Evolutionary conservation across 805 yeast genomes (phyloP), one percentile per base, ranked within the genome.

Genomic region (Clavispora carvajalis): DNA sequence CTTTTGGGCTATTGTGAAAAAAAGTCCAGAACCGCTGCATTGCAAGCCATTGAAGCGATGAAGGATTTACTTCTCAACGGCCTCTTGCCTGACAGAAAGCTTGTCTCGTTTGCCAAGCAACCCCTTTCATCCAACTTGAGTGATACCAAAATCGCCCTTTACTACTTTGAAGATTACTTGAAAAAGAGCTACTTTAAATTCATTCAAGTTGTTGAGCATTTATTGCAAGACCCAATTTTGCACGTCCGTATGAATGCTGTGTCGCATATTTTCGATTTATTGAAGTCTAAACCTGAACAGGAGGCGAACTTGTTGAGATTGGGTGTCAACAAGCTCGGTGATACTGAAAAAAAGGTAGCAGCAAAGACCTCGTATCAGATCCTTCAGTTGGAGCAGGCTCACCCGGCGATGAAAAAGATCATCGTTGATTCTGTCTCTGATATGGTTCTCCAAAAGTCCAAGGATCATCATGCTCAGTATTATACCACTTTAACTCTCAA

Each of bases 281-380:
- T 93, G 44, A 80, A 80, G 48, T 72, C 83, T 5, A 91, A 90
- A 61, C 98, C 99, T 4, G 99, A 93, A 67, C 99, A 93, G 69
- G 99, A 93, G 62, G 95, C 82, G 38, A 93, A 93, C 60, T 69
- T 93, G 49, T 71, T 93, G 53, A 76, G 89, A 52, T 71, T 93
- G 39, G 96, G 95, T 39, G 93, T 89, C 34, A 93, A 93, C 62
- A 93, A 93, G 60, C 71, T 93, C 26, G 99, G 99, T 65, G 99
- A 93, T 59, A 76, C 77, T 33, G 96, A 91, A 47, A 84, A 86
- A 47, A 88, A 88, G 58, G 96, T 93, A 5, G 79, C 95, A 1
- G 85, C 98, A 1, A 86, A 86, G 57, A 79, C 95, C 1, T 89
- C 97, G 5, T 87, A 78, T 60, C 80, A 82, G 48, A 66, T 93